Evolutionary conservation across 345 rosid species (phyloP), one percentile per base, ranked within the genome.

Genomic region (Ceriops tagal): DNA sequence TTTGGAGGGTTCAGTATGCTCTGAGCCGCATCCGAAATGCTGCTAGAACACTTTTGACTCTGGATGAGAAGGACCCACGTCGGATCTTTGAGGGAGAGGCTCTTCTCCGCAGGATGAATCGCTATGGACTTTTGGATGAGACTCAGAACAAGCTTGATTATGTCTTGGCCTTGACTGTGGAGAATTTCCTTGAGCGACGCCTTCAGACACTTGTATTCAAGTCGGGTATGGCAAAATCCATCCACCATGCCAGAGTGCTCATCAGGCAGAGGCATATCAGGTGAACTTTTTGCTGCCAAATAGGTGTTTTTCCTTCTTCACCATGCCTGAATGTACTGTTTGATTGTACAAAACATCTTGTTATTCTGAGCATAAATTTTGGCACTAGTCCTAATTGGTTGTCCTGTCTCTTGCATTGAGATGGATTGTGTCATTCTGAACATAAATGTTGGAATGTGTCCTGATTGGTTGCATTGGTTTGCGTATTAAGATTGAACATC

Each of bases 1-100:
- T 73, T 9, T 73, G 76, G 76, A 73, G 76, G 61, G 76, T 73
- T 34, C 71, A 72, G 52, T 72, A 71, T 64, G 75, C 75, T 9
- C 32, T 71, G 51, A 71, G 75, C 69, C 69, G 75, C 18, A 71
- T 71, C 32, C 64, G 65, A 28, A 71, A 71, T 58, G 75, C 75
- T 15, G 75, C 75, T 11, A 64, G 75, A 71, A 72, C 51, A 51
- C 75, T 72, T 18, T 22, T 72, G 46, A 72, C 75, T 24, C 70
- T 72, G 6, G 75, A 72, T 49, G 75, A 72, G 55, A 72, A 72
- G 75, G 66, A 72, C 65, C 70, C 70, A 3, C 71, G 75, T 28
- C 35, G 75, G 5, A 72, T 72, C 11, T 72, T 72, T 51, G 75
- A 72, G 58, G 75, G 75, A 47, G 75, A 72, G 32, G 75, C 75